A percentile compares a stretch with the other conserved stretches of the same genome.
Evolutionary conservation across 164 flowering plant genomes (phyloP).

Genomic region (Protea cynaroides): DNA sequence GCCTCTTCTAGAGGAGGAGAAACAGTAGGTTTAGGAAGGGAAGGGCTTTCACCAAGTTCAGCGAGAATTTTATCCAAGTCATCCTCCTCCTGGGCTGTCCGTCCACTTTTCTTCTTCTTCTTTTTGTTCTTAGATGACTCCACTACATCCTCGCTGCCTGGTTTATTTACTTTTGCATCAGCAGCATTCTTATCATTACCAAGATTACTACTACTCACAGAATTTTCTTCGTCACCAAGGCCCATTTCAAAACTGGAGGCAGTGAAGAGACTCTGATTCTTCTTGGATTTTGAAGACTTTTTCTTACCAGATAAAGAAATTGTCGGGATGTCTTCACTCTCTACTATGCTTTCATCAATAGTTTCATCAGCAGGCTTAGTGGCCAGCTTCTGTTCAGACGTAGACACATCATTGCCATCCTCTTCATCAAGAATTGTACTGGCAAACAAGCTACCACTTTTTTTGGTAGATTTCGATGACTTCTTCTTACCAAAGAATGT

Average conservation of each 20-base stretch:
- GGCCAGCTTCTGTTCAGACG: background rate
- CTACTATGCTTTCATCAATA: constrained; percentile 1
- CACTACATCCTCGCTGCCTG: constrained; percentile 21
- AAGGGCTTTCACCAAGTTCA: constrained; percentile 71
- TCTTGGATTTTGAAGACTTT: constrained; percentile 51
- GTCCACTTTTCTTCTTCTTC: constrained; percentile 84
- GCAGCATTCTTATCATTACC: constrained; percentile 8
- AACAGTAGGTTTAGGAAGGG: constrained; percentile 29
- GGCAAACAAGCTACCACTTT: constrained; percentile 21
- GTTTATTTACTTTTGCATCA: constrained; percentile 21
- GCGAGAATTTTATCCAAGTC: constrained; percentile 91
- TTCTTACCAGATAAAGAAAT: constrained; percentile 54
- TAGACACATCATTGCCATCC: constrained; percentile 5
- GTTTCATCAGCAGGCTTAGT: background rate
- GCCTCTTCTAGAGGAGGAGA: constrained; percentile 39
- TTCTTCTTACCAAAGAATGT: constrained; percentile 46
- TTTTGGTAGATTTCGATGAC: constrained; percentile 26
- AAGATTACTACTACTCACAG: constrained; percentile 10
- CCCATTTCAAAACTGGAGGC: constrained; percentile 17
- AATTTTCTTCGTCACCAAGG: constrained; percentile 19
- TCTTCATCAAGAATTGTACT: constrained; percentile 23
- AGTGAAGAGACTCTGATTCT: constrained; percentile 21
- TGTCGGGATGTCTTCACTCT: constrained; percentile 16
- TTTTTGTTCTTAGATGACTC: constrained; percentile 78
- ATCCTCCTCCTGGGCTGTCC: constrained; percentile 92